Evolutionary conservation across 306 rosid genomes (phyloP), one percentile per base, ranked within the genome.

Genomic region (Vachellia pachyceras): DNA sequence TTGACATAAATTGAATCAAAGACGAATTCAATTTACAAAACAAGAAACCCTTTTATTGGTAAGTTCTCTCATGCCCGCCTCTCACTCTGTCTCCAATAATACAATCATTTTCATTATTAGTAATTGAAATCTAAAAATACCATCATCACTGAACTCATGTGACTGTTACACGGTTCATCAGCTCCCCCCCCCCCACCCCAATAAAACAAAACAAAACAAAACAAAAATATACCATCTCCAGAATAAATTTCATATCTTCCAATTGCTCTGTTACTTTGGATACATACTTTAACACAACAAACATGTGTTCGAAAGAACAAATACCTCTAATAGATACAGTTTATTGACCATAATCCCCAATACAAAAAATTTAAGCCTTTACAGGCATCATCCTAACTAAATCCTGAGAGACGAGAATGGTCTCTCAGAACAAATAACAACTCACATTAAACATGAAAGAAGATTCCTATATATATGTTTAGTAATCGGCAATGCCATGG

Each of bases 371-470:
- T 20, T 42, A n/a, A 39, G 55, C 37, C 74, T 69, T 11, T 20
- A 11, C 36, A n/a, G 74, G 74, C 6, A 68, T 40, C 13, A 54
- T 15, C n/a, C 74, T 25, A 50, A 50, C 42, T n/a, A 35, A 66
- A 54, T 40, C 9, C 45, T 67, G 14, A 40, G 37, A 22, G 35
- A 35, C 49, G 55, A 41, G 57, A 2, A 10, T 18, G 20, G 20
- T 2, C 45, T 20, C n/a, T 35, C 0, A 55, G 5, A 79, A 29
- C 33, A 29, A 17, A 13, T 50, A 37, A 23, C 25, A 44, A 23
- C 23, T 29, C 14, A 71, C 7, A 7, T 52, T 10, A 29, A 25
- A 54, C 41, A 83, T 55, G 57, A 78, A 64, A 78, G 72, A 46
- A 73, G 8, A 42, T 36, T 78, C 58, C 77, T 29, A 20, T 25